Evolutionary conservation across 2,329 filamentous ascomycete genomes (phyloP).

Genomic region (Zymoseptoria crescenta): DNA sequence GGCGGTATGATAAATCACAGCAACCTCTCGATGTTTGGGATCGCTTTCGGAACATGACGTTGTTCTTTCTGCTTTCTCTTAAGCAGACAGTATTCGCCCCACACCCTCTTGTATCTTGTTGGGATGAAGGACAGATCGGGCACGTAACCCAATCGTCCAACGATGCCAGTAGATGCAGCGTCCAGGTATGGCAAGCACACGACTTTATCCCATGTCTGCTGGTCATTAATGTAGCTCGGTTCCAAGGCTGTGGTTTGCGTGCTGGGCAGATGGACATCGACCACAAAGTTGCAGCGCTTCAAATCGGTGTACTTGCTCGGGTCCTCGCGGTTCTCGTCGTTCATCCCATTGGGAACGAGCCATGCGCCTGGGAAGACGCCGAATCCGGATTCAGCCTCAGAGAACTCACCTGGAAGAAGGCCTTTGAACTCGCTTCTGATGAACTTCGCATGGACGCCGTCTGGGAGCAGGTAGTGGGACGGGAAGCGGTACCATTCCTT

Average conservation of each 20-base stretch:
- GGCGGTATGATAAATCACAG: slow-evolving; percentile 1
- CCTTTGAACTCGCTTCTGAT: slow-evolving; percentile 84
- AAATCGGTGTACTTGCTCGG: slow-evolving; percentile 75
- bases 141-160: slow-evolving; percentile 75
- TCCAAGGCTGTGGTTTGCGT: slow-evolving; percentile 57
- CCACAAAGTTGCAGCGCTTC: slow-evolving; percentile 68
- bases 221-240: slow-evolving; percentile 70
- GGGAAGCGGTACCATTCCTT: slow-evolving; percentile 99
- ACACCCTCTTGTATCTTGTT: slow-evolving; percentile 61
- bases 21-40: slow-evolving; percentile 14
- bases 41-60: slow-evolving; percentile 1
- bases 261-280: slow-evolving; percentile 74
- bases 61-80: slow-evolving; percentile 36
- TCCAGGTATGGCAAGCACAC: slow-evolving; percentile 77
- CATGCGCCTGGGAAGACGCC: slow-evolving; percentile 78
- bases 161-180: slow-evolving; percentile 59
- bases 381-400: slow-evolving; percentile 55
- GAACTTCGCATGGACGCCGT: slow-evolving; percentile 79
- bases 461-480: slow-evolving; percentile 81
- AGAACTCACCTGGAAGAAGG: slow-evolving; percentile 83
- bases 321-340: slow-evolving; percentile 85
- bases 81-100: slow-evolving; percentile 84
- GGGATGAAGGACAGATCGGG: slow-evolving; percentile 66
- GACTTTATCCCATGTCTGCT: slow-evolving; percentile 67
- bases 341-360: slow-evolving; percentile 75